Evolutionary conservation across 208 protist species (phyloP).

Genomic region (Strigomonas oncopelti): DNA sequence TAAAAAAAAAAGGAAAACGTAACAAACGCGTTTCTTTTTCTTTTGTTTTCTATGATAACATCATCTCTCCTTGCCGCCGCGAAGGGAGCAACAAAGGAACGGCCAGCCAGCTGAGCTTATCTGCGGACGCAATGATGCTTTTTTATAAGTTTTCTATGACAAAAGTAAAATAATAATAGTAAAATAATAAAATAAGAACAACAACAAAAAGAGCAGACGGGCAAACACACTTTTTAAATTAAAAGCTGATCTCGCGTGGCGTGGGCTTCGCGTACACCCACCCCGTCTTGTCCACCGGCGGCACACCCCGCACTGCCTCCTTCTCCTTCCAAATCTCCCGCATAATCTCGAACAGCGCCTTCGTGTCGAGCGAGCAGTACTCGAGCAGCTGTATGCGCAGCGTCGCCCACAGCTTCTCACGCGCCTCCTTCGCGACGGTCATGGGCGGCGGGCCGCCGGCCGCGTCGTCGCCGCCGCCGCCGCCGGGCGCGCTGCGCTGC

Average conservation of each 20-base stretch:
- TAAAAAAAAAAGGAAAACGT: constrained; percentile 2
- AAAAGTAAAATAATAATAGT: constrained; percentile 1
- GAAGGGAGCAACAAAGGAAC: background rate
- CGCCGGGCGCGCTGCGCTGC: constrained; percentile 21
- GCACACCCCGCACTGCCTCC: constrained; percentile 32
- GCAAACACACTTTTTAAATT: no score
- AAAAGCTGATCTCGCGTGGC: constrained; percentile 53
- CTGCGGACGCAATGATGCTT: background rate
- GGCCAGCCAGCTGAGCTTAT: background rate
- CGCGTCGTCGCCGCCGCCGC: background rate
- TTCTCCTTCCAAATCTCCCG: constrained; percentile 73
- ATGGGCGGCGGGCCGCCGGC: constrained; percentile 3
- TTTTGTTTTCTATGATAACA: constrained; percentile 2
- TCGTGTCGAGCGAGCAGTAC: constrained; percentile 88
- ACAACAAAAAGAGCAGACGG: constrained; percentile 8
- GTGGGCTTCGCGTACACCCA: constrained; percentile 73
- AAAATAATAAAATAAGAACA: background rate
- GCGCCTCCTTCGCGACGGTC: constrained; percentile 39
- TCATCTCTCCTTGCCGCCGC: no score
- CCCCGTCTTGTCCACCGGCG: constrained; percentile 66
- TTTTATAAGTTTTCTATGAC: constrained; percentile 2
- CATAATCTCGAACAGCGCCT: constrained; percentile 86
- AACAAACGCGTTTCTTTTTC: background rate
- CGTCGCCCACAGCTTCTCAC: constrained; percentile 64
- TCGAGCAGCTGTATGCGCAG: constrained; percentile 86